Evolutionary conservation across 1,284 basidiomycete species (phyloP).

Genomic region (Irpex sp.): DNA sequence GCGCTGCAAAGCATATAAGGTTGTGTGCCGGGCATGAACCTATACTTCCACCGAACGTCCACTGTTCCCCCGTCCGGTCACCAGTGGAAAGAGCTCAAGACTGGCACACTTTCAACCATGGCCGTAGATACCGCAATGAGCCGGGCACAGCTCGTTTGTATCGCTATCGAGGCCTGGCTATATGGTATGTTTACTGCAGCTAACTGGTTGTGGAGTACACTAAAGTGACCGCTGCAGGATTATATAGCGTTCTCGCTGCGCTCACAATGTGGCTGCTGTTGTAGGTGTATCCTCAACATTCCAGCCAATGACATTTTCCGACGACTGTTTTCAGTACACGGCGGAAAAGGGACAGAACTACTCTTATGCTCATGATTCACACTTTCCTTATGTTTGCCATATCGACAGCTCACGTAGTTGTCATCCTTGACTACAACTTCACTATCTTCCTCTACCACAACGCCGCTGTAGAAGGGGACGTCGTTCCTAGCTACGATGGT

Average conservation of each 20-base stretch:
- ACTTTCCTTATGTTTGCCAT: not conserved
- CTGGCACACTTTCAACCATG: not conserved
- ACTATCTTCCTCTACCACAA: not conserved
- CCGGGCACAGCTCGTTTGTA: not conserved
- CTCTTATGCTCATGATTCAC: not conserved
- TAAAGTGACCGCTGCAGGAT: not conserved
- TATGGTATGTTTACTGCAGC: not conserved
- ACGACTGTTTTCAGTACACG: not conserved
- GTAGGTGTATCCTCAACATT: not conserved
- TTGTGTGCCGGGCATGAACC: not conserved
- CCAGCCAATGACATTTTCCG: not conserved
- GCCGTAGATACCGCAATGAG: not conserved
- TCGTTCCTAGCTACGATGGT: not conserved
- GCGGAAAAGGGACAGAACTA: not conserved
- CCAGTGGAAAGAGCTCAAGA: not conserved
- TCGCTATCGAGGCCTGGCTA: not conserved
- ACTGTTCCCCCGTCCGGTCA: not conserved
- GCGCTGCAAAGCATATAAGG: not conserved
- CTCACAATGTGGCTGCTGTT: not conserved
- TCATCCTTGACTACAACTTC: not conserved
- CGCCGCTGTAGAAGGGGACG: not conserved
- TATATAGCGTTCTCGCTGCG: not conserved
- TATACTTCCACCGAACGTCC: not conserved
- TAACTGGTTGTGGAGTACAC: not conserved
- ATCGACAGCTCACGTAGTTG: not conserved